Conservation (phyloP, 73 alveolate species). For the Paramecium sexaurelia region DNA sequence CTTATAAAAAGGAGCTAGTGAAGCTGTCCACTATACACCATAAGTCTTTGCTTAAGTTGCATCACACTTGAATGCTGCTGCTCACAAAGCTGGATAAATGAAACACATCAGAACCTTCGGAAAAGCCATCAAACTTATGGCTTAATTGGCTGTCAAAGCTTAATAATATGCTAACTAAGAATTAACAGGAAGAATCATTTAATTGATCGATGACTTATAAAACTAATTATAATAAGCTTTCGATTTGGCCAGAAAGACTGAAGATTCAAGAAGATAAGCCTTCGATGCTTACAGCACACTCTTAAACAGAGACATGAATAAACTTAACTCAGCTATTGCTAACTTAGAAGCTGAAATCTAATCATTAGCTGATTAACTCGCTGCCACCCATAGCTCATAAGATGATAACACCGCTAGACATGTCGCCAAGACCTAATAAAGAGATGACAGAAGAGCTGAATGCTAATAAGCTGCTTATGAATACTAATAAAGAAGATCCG, state of each 20-base stretch:
- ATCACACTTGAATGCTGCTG: conserved; percentile 51
- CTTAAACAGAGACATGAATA: conserved; percentile 56
- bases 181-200: conserved; percentile 53
- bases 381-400: conserved; percentile 42
- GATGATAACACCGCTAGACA: conserved; percentile 49
- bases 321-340: conserved; percentile 61
- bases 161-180: conserved; percentile 56
- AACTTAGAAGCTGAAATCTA: conserved; percentile 69
- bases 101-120: conserved; percentile 66
- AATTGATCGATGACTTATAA: conserved; percentile 61
- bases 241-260: conserved; percentile 65
- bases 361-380: conserved; percentile 49
- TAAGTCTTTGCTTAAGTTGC: conserved; percentile 66
- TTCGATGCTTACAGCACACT: neutral
- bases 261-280: conserved; percentile 34
- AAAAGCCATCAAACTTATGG: conserved; percentile 63
- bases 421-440: conserved; percentile 61
- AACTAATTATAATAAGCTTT: conserved; percentile 58
- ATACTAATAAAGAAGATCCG: conserved; percentile 61
- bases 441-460: conserved; percentile 72
- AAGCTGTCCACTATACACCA: conserved; percentile 12
- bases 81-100: conserved; percentile 68
- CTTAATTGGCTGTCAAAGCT: conserved; percentile 46
- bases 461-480: conserved; percentile 68
- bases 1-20: conserved; percentile 34